A percentile compares a stretch with the other conserved stretches of the same genome.
These are phyloP conservation scores for Paecilomyces sp. DNA, from an alignment of 2,329 filamentous ascomycete genomes.

Conservation along the genomic window DNA sequence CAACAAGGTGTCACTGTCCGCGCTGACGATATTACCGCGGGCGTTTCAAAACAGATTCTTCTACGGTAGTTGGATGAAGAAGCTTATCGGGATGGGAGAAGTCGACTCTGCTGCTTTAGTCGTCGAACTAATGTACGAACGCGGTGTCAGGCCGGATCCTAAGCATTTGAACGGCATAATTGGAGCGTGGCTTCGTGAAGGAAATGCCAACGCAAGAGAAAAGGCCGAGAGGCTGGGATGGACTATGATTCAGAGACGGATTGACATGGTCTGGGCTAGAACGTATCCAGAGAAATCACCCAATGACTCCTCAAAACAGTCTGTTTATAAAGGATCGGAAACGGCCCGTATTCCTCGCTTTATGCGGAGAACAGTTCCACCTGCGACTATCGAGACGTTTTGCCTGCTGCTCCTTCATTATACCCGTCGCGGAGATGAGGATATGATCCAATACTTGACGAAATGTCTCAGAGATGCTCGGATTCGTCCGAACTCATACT, in stretches of 20 bases:
- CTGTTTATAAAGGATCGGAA: conserved; percentile 18
- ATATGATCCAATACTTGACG: conserved; percentile 54
- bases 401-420: conserved; percentile 68
- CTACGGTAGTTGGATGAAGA: conserved; percentile 82
- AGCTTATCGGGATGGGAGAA: conserved; percentile 66
- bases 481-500: conserved; percentile 62
- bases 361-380: conserved; percentile 39
- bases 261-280: conserved; percentile 53
- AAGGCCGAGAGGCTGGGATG: conserved; percentile 64
- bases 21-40: conserved; percentile 46
- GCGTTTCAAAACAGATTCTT: conserved; percentile 67
- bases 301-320: conserved; percentile 15
- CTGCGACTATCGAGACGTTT: conserved; percentile 71
- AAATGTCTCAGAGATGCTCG: conserved; percentile 56
- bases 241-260: conserved; percentile 66
- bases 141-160: conserved; percentile 60
- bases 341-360: conserved; percentile 28
- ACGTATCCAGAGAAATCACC: conserved; percentile 8
- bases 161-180: conserved; percentile 78
- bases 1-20: conserved; percentile 42
- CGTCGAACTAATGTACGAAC: conserved; percentile 66
- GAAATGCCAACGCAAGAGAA: conserved; percentile 46
- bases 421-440: conserved; percentile 52
- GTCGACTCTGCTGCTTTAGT: conserved; percentile 65
- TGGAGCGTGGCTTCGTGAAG: conserved; percentile 66